Conservation (phyloP, 2,329 filamentous ascomycete genomes). For the Cladosporium colombiae region DNA sequence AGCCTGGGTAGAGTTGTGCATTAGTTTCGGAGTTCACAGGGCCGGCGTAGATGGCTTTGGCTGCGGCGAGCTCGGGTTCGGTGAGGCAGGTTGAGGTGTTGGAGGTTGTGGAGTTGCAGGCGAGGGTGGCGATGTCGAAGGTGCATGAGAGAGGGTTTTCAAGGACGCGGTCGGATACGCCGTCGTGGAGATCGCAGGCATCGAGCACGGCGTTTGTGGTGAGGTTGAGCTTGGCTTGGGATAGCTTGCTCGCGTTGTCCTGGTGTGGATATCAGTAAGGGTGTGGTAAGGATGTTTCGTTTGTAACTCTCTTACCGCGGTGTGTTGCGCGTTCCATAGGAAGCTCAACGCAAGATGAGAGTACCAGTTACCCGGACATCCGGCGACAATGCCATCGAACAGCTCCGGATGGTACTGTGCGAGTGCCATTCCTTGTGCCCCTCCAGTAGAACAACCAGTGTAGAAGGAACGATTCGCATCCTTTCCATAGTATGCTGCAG, state of each 20-base stretch:
- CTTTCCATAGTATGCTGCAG: slow-evolving; percentile 37
- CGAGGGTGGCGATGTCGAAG: slow-evolving; percentile 39
- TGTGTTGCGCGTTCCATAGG: slow-evolving; percentile 34
- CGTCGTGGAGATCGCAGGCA: slow-evolving; percentile 44
- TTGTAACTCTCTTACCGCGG: slow-evolving; percentile 21
- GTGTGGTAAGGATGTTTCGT: slow-evolving; percentile 31
- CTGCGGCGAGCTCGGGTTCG: slow-evolving; percentile 35
- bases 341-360: slow-evolving; percentile 35
- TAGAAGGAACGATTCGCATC: slow-evolving; percentile 42
- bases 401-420: slow-evolving; percentile 44
- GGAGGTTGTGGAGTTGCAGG: slow-evolving; percentile 28
- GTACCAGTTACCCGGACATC: slow-evolving; percentile 45
- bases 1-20: slow-evolving; percentile 43
- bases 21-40: slow-evolving; percentile 30
- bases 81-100: slow-evolving; percentile 36
- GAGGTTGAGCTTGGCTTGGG: slow-evolving; percentile 37
- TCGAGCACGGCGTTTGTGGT: slow-evolving; percentile 39
- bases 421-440: slow-evolving; percentile 43
- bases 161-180: slow-evolving; percentile 42
- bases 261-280: slow-evolving; percentile 24
- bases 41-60: slow-evolving; percentile 39
- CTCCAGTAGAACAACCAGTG: slow-evolving; percentile 45
- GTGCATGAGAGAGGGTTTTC: slow-evolving; percentile 42
- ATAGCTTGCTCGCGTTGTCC: slow-evolving; percentile 28
- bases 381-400: slow-evolving; percentile 48